Conservation (phyloP, 352 stramenopile genomes). For the Phytophthora meadii region DNA sequence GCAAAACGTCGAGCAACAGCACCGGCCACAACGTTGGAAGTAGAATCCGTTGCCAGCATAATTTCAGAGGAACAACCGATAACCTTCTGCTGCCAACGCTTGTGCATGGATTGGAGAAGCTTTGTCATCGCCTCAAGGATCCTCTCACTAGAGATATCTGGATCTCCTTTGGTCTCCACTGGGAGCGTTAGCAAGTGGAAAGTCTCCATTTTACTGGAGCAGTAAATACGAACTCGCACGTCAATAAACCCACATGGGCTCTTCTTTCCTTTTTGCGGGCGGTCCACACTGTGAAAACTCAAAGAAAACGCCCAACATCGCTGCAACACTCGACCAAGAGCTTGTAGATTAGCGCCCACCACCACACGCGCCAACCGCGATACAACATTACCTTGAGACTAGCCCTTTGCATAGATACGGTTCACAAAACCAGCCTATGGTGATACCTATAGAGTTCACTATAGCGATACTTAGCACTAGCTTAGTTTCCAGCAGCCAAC, state of each 20-base stretch:
- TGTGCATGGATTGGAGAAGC: constrained; percentile 23
- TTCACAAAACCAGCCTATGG: too few relatives aligned
- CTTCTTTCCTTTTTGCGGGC: constrained; percentile 6
- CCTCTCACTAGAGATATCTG: constrained; percentile 8
- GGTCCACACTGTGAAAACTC: constrained; percentile 19
- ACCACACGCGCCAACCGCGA: constrained; percentile 8
- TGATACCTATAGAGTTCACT: too few relatives aligned
- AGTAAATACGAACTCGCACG: constrained; percentile 16
- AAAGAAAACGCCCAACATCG: constrained; percentile 30
- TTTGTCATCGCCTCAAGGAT: constrained; percentile 24
- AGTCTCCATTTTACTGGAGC: constrained; percentile 9
- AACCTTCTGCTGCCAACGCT: constrained; percentile 25
- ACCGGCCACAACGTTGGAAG: constrained; percentile 1
- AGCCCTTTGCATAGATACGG: too few relatives aligned
- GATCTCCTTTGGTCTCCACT: constrained; percentile 3
- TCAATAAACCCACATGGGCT: constrained; percentile 22
- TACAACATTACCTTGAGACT: too few relatives aligned
- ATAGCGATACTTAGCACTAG: too few relatives aligned
- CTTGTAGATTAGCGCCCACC: constrained; percentile 28
- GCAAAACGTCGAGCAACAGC: constrained; percentile 6
- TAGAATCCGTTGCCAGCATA: not conserved
- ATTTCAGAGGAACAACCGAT: constrained; percentile 26
- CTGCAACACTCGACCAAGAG: constrained; percentile 16
- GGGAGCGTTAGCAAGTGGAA: constrained; percentile 29
- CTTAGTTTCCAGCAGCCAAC: too few relatives aligned